Conservation (phyloP, 176 grass and related monocot species). For the Musa schizocarpa region DNA sequence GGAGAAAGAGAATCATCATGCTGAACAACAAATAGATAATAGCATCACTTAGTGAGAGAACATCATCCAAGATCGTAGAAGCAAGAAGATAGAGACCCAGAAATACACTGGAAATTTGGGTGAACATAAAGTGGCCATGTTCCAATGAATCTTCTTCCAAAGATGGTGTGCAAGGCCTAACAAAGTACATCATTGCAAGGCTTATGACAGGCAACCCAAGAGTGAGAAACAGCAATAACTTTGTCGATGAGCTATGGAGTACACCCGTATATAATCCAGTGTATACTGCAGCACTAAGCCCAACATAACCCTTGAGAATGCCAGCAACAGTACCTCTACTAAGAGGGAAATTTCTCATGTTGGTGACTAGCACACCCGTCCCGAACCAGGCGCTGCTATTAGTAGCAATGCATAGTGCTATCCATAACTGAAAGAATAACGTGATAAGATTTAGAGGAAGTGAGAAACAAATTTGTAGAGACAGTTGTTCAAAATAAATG, state of each 20-base stretch:
- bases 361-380: slow-evolving; percentile 72
- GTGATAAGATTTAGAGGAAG: neutral
- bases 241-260: slow-evolving; percentile 47
- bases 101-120: slow-evolving; percentile 52
- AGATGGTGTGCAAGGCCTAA: slow-evolving; percentile 66
- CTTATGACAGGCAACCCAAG: slow-evolving; percentile 55
- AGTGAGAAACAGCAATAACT: slow-evolving; percentile 52
- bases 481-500: neutral
- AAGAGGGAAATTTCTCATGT: slow-evolving; percentile 94
- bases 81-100: slow-evolving; percentile 71
- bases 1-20: slow-evolving; percentile 59
- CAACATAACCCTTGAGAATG: slow-evolving; percentile 74
- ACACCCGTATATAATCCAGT: slow-evolving; percentile 66
- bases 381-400: slow-evolving; percentile 81
- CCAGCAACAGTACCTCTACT: slow-evolving; percentile 82
- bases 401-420: slow-evolving; percentile 72
- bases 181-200: slow-evolving; percentile 74
- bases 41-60: slow-evolving; percentile 30
- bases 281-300: slow-evolving; percentile 83
- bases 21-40: slow-evolving; percentile 47
- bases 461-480: neutral
- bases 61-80: slow-evolving; percentile 45
- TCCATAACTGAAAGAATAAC: slow-evolving; percentile 52
- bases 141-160: slow-evolving; percentile 54
- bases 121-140: slow-evolving; percentile 61